A percentile compares a stretch with the other conserved stretches of the same genome.
Evolutionary conservation across 805 yeast genomes (phyloP).

Genomic region (Candida ulmi): DNA sequence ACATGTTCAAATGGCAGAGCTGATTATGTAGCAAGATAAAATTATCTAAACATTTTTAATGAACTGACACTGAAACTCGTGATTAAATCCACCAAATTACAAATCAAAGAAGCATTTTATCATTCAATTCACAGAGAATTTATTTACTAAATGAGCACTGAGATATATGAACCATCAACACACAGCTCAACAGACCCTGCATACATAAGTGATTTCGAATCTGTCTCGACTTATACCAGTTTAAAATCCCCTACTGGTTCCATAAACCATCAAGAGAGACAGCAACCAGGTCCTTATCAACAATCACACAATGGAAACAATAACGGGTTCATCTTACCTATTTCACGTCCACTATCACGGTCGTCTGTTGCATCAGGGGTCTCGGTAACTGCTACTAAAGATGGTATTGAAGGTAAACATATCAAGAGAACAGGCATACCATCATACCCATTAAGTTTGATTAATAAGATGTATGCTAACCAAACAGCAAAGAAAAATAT

Average conservation of each 20-base stretch:
- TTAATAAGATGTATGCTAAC: slow-evolving; percentile 29
- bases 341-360: slow-evolving; percentile 55
- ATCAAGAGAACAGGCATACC: slow-evolving; percentile 40
- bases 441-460: slow-evolving; percentile 30
- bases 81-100: no score
- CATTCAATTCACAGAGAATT: no score
- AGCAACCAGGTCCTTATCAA: background rate
- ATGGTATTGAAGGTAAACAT: slow-evolving; percentile 63
- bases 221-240: background rate
- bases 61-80: no score
- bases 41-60: no score
- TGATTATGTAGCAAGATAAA: no score
- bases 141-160: background rate
- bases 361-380: slow-evolving; percentile 59
- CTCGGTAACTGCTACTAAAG: slow-evolving; percentile 72
- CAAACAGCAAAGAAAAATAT: slow-evolving; percentile 9
- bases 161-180: background rate
- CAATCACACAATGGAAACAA: background rate
- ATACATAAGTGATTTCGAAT: background rate
- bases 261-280: background rate
- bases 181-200: background rate
- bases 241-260: background rate
- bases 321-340: slow-evolving; percentile 5
- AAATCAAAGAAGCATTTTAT: no score
- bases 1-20: no score